Percentiles rank a stretch among this genome's conserved stretches.
These are phyloP conservation scores for Lecanicillium sp. DNA, from an alignment of 2,329 filamentous ascomycete species.

Conservation along the genomic window DNA sequence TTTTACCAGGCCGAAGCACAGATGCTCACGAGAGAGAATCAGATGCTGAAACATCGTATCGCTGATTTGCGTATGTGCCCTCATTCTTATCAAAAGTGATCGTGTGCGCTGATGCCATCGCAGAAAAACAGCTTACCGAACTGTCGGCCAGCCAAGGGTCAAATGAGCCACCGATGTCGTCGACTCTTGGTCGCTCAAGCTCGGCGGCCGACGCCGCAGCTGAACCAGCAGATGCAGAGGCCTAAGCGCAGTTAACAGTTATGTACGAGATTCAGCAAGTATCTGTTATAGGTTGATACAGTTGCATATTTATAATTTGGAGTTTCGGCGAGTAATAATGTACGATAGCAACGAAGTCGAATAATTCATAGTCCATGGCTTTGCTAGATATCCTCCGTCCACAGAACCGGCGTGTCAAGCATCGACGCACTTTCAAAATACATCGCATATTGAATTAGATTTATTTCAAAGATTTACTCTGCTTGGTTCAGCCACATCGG, in stretches of 20 bases:
- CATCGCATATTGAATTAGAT: too few species aligned
- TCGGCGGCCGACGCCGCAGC: conserved; percentile 41
- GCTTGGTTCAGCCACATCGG: neutral
- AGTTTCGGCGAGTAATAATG: conserved; percentile 5
- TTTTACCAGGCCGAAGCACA: conserved; percentile 81
- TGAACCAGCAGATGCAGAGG: conserved; percentile 17
- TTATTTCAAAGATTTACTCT: too few species aligned
- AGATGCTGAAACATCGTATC: conserved; percentile 72
- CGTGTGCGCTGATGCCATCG: conserved; percentile 16
- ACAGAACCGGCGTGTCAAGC: neutral
- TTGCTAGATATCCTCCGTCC: conserved; percentile 2
- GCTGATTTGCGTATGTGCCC: conserved; percentile 56
- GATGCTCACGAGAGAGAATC: conserved; percentile 71
- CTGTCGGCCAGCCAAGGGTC: conserved; percentile 24
- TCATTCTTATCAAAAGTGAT: conserved; percentile 5
- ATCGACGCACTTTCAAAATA: neutral
- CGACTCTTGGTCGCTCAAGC: conserved; percentile 42
- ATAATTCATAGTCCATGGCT: neutral
- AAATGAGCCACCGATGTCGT: conserved; percentile 44
- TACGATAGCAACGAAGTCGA: conserved; percentile 4
- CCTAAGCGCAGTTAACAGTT: neutral
- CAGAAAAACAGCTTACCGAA: conserved; percentile 50
- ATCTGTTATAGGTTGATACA: too few species aligned
- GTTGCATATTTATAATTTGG: neutral
- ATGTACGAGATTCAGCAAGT: neutral